phyloP scores from a whole-genome alignment of 495 filamentous ascomycete species.

The Lentithecium fluviatile region DNA sequence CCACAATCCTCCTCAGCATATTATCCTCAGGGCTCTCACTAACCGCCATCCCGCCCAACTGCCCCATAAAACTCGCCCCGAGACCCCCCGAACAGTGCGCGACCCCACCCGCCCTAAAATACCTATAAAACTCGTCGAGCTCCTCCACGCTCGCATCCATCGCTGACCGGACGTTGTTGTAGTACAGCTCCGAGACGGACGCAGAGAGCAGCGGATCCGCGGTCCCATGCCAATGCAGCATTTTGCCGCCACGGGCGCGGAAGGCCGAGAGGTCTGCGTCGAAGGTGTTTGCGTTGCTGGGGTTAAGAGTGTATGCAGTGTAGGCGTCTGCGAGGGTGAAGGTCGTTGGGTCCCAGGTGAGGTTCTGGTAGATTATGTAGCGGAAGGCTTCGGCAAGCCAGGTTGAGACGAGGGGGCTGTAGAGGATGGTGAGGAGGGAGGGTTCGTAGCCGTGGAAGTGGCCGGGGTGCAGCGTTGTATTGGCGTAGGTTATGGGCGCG shows the following conservation, averaged over 20 bases:
- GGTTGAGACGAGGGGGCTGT: background rate
- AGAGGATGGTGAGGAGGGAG: background rate
- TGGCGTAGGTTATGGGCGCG: background rate
- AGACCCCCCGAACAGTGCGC: conserved; percentile 14
- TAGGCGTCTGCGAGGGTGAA: background rate
- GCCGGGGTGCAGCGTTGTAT: background rate
- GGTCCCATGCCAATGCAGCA: conserved; percentile 19
- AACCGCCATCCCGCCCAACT: background rate
- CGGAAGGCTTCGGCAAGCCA: conserved; percentile 6
- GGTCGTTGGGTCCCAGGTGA: background rate
- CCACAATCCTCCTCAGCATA: conserved; percentile 12
- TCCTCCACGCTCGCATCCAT: conserved; percentile 1
- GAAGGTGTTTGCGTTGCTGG: conserved; percentile 8
- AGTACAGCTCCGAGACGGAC: conserved; percentile 11
- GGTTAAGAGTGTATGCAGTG: background rate
- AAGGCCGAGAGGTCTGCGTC: conserved; percentile 9
- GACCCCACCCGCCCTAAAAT: conserved; percentile 10
- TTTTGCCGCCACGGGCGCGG: conserved; percentile 14
- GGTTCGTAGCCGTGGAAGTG: background rate
- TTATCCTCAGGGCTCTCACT: conserved; percentile 14
- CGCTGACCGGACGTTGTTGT: background rate
- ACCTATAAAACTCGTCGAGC: conserved; percentile 22
- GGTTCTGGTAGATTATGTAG: conserved; percentile 4
- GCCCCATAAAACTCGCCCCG: conserved; percentile 4
- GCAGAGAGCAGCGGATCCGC: background rate